These are phyloP conservation scores for Quercus agrifolia DNA, from an alignment of 306 rosid genomes.

Conservation along the genomic window DNA sequence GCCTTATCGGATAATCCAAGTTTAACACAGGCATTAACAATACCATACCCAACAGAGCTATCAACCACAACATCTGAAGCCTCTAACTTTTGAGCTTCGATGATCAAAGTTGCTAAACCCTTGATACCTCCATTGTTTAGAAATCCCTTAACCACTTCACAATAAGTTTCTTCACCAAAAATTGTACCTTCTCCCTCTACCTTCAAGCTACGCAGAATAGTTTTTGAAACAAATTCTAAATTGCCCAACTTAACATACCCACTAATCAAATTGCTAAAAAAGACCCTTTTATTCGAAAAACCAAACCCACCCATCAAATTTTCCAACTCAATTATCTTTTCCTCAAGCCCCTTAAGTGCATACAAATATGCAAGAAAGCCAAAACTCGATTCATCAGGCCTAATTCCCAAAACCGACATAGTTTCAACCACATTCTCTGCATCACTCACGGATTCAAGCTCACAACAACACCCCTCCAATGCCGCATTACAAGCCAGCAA, in stretches of 20 bases:
- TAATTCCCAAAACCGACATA: constrained; percentile 58
- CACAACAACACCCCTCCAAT: constrained; percentile 69
- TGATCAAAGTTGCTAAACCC: constrained; percentile 63
- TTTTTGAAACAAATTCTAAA: constrained; percentile 56
- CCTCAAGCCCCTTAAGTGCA: constrained; percentile 69
- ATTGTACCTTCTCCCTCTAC: constrained; percentile 32
- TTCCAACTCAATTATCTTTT: constrained; percentile 58
- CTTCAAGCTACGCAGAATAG: constrained; percentile 53
- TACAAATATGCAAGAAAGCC: constrained; percentile 81
- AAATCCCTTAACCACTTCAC: constrained; percentile 63
- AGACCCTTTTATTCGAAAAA: constrained; percentile 32
- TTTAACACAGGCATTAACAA: constrained; percentile 73
- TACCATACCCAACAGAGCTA: constrained; percentile 65
- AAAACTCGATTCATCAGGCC: constrained; percentile 75
- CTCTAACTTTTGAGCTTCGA: constrained; percentile 72
- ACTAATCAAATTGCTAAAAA: constrained; percentile 53
- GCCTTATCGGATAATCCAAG: constrained; percentile 76
- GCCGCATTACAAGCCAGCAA: constrained; percentile 84
- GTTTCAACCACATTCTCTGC: constrained; percentile 66
- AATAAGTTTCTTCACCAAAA: constrained; percentile 62
- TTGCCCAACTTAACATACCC: constrained; percentile 69
- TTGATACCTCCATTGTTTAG: constrained; percentile 51
- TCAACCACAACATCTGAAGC: constrained; percentile 39
- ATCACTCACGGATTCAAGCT: constrained; percentile 63
- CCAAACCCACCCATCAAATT: constrained; percentile 62